Conservation (phyloP, 164 flowering plant species). For the Platanus orientalis region DNA sequence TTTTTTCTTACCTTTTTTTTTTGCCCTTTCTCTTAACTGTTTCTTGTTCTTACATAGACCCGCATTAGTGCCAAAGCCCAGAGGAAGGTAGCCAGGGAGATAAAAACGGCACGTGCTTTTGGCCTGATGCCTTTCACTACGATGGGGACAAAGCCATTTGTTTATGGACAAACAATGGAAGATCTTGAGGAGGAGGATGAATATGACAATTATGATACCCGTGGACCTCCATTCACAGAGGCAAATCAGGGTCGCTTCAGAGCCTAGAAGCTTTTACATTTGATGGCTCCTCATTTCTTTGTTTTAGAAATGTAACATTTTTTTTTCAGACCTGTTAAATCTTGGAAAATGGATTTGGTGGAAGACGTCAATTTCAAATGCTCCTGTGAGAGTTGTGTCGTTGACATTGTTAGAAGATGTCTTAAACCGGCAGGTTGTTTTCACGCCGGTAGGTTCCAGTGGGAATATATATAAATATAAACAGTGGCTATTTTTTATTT, state of each 20-base stretch:
- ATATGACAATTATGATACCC: constrained; percentile 17
- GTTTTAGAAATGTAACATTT: too few relatives aligned
- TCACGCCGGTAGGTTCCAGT: too few relatives aligned
- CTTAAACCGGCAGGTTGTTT: too few relatives aligned
- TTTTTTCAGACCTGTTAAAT: too few relatives aligned
- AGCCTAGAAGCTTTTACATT: background rate
- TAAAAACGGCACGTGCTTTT: constrained; percentile 89
- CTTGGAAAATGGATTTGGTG: too few relatives aligned
- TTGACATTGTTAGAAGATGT: too few relatives aligned
- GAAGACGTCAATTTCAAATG: too few relatives aligned
- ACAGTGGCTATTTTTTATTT: too few relatives aligned
- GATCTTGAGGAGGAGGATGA: constrained; percentile 38
- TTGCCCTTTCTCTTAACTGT: background rate
- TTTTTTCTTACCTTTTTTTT: background rate
- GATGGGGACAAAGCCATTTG: constrained; percentile 79
- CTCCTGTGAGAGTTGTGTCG: too few relatives aligned
- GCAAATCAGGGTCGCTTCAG: background rate
- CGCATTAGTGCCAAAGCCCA: constrained; percentile 92
- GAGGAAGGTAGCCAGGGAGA: constrained; percentile 89
- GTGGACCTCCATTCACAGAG: background rate
- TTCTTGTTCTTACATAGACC: constrained; percentile 57
- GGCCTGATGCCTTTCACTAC: constrained; percentile 95
- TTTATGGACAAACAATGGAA: constrained; percentile 62
- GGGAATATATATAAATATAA: too few relatives aligned
- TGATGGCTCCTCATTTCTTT: background rate